These are phyloP conservation scores for Colletotrichum sp. DNA, from an alignment of 2,329 filamentous ascomycete species.

Conservation along the genomic window DNA sequence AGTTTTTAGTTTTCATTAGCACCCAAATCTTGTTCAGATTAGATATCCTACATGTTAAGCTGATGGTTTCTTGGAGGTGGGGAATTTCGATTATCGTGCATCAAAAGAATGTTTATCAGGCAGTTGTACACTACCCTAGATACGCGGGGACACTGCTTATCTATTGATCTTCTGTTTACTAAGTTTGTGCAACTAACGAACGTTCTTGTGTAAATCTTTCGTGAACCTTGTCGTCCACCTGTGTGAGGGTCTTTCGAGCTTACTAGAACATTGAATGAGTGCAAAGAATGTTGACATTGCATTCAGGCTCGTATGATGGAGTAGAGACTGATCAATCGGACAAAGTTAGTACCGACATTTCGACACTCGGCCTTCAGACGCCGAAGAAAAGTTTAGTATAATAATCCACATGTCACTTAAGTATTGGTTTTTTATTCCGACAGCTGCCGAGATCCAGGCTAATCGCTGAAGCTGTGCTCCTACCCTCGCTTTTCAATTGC, in stretches of 20 bases:
- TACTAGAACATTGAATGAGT: no score
- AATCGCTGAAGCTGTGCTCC: fast-evolving
- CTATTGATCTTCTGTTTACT: no score
- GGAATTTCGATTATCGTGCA: no score
- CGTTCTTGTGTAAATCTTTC: no score
- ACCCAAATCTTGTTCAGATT: background rate
- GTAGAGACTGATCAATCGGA: background rate
- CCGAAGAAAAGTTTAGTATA: background rate
- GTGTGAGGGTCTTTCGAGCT: no score
- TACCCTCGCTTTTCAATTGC: fast-evolving
- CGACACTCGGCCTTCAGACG: no score
- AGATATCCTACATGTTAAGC: background rate
- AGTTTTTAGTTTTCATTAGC: background rate
- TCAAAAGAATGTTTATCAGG: no score
- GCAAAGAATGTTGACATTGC: background rate
- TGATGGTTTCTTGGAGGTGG: background rate
- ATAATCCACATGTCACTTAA: background rate
- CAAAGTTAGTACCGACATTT: no score
- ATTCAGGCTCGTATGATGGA: background rate
- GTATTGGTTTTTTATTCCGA: background rate
- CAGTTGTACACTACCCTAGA: no score
- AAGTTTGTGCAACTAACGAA: no score
- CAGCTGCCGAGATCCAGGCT: background rate
- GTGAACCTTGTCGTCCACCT: no score
- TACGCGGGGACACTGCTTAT: no score